These are phyloP conservation scores for Ustilago esculenta DNA, from an alignment of 1,284 basidiomycete genomes.

Conservation along the genomic window DNA sequence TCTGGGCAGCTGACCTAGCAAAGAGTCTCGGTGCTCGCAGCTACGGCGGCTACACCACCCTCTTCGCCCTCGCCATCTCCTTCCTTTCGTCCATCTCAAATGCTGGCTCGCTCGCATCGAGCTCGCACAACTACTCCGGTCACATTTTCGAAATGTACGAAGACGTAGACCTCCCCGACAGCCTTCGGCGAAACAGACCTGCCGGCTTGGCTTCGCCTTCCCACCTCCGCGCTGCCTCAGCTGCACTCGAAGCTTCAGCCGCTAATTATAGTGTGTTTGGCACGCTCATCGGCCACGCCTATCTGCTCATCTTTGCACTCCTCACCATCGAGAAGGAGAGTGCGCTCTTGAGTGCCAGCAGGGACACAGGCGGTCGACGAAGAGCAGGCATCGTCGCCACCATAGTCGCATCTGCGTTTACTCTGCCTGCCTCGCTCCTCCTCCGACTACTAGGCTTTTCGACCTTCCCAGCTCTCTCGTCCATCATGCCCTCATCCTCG, in stretches of 20 bases:
- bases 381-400: slow-evolving; percentile 60
- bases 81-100: slow-evolving; percentile 47
- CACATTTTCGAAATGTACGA: slow-evolving; percentile 36
- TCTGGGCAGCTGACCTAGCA: slow-evolving; percentile 62
- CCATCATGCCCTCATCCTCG: slow-evolving; percentile 27
- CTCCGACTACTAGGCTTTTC: slow-evolving; percentile 43
- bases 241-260: slow-evolving; percentile 33
- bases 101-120: slow-evolving; percentile 10
- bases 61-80: slow-evolving; percentile 52
- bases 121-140: slow-evolving; percentile 7
- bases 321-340: slow-evolving; percentile 60
- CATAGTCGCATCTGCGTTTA: slow-evolving; percentile 45
- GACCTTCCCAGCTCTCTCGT: slow-evolving; percentile 37
- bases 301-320: slow-evolving; percentile 54
- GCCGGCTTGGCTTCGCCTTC: slow-evolving; percentile 48
- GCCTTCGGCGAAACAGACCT: slow-evolving; percentile 39
- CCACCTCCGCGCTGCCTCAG: slow-evolving; percentile 23
- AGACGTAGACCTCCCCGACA: slow-evolving; percentile 49
- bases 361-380: slow-evolving; percentile 56
- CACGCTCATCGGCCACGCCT: slow-evolving; percentile 48
- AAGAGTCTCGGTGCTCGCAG: slow-evolving; percentile 35
- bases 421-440: slow-evolving; percentile 46
- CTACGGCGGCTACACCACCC: slow-evolving; percentile 55
- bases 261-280: slow-evolving; percentile 46
- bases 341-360: slow-evolving; percentile 43